These are phyloP conservation scores for Xerocomellus chrysenteron DNA, from an alignment of 768 basidiomycete species.

Conservation along the genomic window DNA sequence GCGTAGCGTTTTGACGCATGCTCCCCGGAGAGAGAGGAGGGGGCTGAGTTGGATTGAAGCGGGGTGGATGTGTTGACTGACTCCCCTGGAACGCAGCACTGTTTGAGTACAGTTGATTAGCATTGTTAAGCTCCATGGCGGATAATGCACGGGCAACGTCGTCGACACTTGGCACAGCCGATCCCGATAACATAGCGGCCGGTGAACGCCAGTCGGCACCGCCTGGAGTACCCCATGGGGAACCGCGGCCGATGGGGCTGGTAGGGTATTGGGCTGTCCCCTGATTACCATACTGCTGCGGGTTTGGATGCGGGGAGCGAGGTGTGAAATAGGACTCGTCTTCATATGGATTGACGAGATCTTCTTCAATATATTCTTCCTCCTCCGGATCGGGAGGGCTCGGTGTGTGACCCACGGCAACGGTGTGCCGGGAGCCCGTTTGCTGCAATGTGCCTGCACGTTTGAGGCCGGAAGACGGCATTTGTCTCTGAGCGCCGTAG, in stretches of 20 bases:
- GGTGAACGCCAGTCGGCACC: conserved; percentile 58
- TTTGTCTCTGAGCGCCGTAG: conserved; percentile 59
- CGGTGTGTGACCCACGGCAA: conserved; percentile 36
- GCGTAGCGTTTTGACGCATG: conserved; percentile 41
- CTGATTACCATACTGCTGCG: conserved; percentile 41
- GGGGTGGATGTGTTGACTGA: conserved; percentile 64
- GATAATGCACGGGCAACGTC: conserved; percentile 77
- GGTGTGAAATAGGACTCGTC: conserved; percentile 59
- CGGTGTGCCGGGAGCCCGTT: conserved; percentile 41
- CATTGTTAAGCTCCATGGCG: conserved; percentile 56
- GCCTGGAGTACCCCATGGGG: conserved; percentile 61
- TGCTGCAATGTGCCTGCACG: conserved; percentile 68
- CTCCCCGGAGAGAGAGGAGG: conserved; percentile 41
- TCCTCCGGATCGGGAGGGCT: conserved; percentile 51
- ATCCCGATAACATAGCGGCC: conserved; percentile 32
- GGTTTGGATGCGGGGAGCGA: conserved; percentile 39
- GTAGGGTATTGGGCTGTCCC: conserved; percentile 43
- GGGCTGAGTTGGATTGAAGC: conserved; percentile 56
- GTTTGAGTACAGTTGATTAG: conserved; percentile 28
- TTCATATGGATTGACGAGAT: conserved; percentile 40
- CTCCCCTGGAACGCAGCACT: conserved; percentile 39
- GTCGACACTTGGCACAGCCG: conserved; percentile 48
- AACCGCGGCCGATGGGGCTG: conserved; percentile 59
- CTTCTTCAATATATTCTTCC: conserved; percentile 55
- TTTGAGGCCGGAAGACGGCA: conserved; percentile 55